Conservation (phyloP, 2,329 filamentous ascomycete genomes). For the Thielaviopsis ethacetica region DNA sequence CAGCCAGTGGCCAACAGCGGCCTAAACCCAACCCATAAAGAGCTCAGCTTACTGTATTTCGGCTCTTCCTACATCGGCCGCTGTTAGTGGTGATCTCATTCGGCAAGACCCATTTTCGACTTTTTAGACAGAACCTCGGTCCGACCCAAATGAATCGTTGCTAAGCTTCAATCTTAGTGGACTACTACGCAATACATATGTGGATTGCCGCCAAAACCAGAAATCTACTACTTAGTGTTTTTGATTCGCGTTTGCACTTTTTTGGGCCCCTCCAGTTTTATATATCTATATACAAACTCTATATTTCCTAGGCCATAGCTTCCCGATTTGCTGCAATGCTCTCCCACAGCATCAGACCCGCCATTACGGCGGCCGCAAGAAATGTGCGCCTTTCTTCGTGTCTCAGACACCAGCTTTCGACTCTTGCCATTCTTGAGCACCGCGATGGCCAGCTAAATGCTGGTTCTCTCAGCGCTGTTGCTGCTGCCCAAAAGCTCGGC, state of each 20-base stretch:
- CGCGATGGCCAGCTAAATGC: constrained; percentile 72
- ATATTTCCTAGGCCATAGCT: neutral
- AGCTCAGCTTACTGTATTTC: neutral
- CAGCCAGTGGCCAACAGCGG: constrained; percentile 3
- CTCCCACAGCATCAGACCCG: constrained; percentile 8
- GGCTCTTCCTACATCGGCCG: constrained; percentile 7
- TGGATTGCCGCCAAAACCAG: neutral
- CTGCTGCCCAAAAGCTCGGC: constrained; percentile 73
- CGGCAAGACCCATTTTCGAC: constrained; percentile 3
- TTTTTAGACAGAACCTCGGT: constrained; percentile 6
- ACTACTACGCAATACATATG: no score
- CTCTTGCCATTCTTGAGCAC: constrained; percentile 84
- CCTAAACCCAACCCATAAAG: constrained; percentile 14
- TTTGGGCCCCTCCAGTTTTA: neutral
- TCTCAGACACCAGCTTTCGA: constrained; percentile 41
- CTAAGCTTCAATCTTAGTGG: neutral
- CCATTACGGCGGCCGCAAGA: constrained; percentile 2
- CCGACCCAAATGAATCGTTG: neutral
- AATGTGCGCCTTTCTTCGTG: constrained; percentile 4
- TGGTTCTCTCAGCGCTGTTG: constrained; percentile 69
- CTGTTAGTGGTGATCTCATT: constrained; percentile 3
- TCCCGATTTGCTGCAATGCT: constrained; percentile 2
- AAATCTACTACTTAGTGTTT: neutral
- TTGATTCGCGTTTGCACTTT: neutral
- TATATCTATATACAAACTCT: neutral